Percentiles rank a stretch among this genome's conserved stretches.
Evolutionary conservation across 129 eudicot genomes (phyloP).

Genomic region (Tagetes erecta): DNA sequence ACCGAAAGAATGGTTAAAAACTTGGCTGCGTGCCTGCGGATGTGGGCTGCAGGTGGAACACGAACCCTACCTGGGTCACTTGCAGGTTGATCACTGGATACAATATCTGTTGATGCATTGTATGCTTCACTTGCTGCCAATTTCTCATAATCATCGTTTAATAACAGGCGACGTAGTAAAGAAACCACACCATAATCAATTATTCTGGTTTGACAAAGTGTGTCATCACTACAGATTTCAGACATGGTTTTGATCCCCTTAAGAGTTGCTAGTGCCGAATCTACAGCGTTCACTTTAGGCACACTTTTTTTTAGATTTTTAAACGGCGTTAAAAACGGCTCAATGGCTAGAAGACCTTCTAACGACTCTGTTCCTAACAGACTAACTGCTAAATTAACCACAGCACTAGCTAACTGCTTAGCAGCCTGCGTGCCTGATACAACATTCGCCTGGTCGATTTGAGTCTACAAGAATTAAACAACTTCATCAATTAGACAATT

Average conservation of each 20-base stretch:
- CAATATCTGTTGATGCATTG: conserved; percentile 67
- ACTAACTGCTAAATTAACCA: conserved; percentile 76
- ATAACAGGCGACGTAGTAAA: conserved; percentile 66
- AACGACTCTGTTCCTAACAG: conserved; percentile 51
- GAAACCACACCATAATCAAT: conserved; percentile 72
- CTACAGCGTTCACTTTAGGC: conserved; percentile 68
- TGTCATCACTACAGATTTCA: conserved; percentile 82
- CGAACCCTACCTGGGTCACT: conserved; percentile 51
- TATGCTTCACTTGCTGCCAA: conserved; percentile 91
- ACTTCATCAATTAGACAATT: conserved; percentile 28
- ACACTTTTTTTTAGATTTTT: conserved; percentile 60
- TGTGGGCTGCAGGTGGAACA: conserved; percentile 77
- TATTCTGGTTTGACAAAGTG: conserved; percentile 57
- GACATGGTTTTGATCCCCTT: conserved; percentile 95
- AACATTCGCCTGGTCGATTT: conserved; percentile 72
- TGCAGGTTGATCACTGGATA: conserved; percentile 51
- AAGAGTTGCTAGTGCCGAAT: conserved; percentile 84
- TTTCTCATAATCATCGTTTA: conserved; percentile 90
- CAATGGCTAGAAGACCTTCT: conserved; percentile 72
- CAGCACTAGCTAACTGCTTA: conserved; percentile 62
- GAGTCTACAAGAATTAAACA: conserved; percentile 64
- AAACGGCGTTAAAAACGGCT: conserved; percentile 69
- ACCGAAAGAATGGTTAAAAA: conserved; percentile 69
- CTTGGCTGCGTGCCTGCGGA: conserved; percentile 92
- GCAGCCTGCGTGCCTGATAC: conserved; percentile 69